Evolutionary conservation across 176 grass and related monocot genomes (phyloP).

Genomic region (Dendrocalamus sinicus): DNA sequence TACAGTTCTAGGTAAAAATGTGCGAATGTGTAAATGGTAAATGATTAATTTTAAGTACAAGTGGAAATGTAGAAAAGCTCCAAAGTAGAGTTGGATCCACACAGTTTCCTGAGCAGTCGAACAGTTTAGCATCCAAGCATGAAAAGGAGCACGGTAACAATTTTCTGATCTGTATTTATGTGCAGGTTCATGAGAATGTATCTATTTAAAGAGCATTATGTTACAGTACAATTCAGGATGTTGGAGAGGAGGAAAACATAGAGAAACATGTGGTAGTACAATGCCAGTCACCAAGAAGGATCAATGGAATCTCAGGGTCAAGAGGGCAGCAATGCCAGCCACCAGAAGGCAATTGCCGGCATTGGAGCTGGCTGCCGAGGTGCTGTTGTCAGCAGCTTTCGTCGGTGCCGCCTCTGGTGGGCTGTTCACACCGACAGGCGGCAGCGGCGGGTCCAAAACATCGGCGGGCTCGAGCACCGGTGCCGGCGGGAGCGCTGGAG

Average conservation of each 20-base stretch:
- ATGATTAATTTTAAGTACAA: not conserved
- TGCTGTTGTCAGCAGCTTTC: constrained; percentile 10
- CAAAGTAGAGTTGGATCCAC: not conserved
- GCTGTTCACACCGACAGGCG: constrained; percentile 50
- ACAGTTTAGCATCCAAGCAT: not conserved
- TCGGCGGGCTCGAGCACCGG: constrained; percentile 71
- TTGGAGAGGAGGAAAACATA: constrained; percentile 5
- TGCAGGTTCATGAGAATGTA: constrained; percentile 46
- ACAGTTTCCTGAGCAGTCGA: not conserved
- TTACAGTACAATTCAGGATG: constrained; percentile 50
- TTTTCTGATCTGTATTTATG: constrained; percentile 43
- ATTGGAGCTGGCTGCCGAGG: constrained; percentile 14
- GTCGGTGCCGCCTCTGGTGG: constrained; percentile 25
- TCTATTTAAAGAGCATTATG: constrained; percentile 52
- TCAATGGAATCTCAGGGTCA: constrained; percentile 44
- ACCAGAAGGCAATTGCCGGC: constrained; percentile 24
- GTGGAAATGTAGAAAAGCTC: not conserved
- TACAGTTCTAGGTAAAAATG: not conserved
- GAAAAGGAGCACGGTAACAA: not conserved
- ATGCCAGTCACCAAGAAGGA: constrained; percentile 24
- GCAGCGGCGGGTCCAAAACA: constrained; percentile 77
- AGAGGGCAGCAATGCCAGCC: constrained; percentile 34
- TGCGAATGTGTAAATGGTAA: not conserved
- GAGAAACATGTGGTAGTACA: constrained; percentile 29
- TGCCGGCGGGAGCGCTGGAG: constrained; percentile 66